Evolutionary conservation across 257 asterid species (phyloP).

Genomic region (Forsythia suspensa): DNA sequence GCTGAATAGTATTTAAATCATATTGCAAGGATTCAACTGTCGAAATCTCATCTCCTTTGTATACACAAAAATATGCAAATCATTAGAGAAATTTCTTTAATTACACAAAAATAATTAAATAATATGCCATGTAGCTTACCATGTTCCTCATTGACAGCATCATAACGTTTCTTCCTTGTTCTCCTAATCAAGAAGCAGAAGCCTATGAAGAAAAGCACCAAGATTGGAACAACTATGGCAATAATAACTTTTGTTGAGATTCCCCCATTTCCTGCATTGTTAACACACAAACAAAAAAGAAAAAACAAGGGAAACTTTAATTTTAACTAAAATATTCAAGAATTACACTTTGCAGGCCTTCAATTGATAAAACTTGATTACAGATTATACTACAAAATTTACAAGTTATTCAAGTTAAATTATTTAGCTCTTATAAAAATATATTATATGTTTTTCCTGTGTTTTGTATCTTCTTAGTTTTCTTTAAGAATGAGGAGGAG

Average conservation of each 20-base stretch:
- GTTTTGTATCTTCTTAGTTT: too few species aligned
- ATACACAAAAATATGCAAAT: background rate
- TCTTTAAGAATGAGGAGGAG: too few species aligned
- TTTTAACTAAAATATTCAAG: too few species aligned
- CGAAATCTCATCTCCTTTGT: background rate
- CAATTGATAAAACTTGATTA: too few species aligned
- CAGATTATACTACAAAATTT: too few species aligned
- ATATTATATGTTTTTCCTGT: too few species aligned
- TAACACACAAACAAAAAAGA: too few species aligned
- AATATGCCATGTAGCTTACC: background rate
- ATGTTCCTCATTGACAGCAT: background rate
- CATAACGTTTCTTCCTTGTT: background rate
- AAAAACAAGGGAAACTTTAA: too few species aligned
- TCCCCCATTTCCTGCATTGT: background rate
- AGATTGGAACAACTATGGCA: background rate
- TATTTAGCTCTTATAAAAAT: too few species aligned
- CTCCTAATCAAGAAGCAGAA: background rate
- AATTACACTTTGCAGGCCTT: too few species aligned
- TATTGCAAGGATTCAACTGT: background rate
- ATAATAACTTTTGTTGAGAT: background rate
- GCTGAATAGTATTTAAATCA: background rate
- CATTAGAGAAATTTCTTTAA: background rate
- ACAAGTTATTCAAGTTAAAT: too few species aligned
- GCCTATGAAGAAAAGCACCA: background rate
- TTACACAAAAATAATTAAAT: too few species aligned